phyloP scores from a whole-genome alignment of 1,284 basidiomycete species.

The Salmacisia buchloeana region DNA sequence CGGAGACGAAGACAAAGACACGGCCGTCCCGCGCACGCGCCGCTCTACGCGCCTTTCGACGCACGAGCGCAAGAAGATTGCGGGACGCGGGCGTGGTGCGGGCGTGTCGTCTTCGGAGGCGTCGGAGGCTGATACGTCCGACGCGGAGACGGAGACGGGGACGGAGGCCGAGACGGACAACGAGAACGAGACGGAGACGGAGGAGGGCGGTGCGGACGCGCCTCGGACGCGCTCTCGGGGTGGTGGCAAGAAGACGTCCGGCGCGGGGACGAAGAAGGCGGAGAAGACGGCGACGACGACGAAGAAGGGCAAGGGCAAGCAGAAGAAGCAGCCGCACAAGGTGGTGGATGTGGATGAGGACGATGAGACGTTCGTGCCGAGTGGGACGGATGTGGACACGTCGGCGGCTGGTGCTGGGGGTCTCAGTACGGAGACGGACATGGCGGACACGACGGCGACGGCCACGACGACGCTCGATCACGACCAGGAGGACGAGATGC shows the following conservation, averaged over 20 bases:
- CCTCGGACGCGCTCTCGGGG: not conserved
- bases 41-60: not conserved
- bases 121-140: not conserved
- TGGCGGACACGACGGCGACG: too few species aligned
- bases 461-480: too few species aligned
- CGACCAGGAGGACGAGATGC: too few species aligned
- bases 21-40: not conserved
- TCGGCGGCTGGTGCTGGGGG: too few species aligned
- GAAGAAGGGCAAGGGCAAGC: too few species aligned
- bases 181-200: not conserved
- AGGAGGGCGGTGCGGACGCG: not conserved
- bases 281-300: not conserved
- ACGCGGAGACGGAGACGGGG: conserved; percentile 2
- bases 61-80: not conserved
- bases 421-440: too few species aligned
- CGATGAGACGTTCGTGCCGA: too few species aligned
- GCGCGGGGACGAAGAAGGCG: not conserved
- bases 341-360: too few species aligned
- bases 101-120: not conserved
- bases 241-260: not conserved
- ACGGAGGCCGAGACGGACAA: not conserved
- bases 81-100: not conserved
- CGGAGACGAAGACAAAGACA: too few species aligned
- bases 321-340: too few species aligned
- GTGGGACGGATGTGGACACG: too few species aligned